phyloP scores from a whole-genome alignment of 257 asterid genomes.

The Lithospermum erythrorhizon region DNA sequence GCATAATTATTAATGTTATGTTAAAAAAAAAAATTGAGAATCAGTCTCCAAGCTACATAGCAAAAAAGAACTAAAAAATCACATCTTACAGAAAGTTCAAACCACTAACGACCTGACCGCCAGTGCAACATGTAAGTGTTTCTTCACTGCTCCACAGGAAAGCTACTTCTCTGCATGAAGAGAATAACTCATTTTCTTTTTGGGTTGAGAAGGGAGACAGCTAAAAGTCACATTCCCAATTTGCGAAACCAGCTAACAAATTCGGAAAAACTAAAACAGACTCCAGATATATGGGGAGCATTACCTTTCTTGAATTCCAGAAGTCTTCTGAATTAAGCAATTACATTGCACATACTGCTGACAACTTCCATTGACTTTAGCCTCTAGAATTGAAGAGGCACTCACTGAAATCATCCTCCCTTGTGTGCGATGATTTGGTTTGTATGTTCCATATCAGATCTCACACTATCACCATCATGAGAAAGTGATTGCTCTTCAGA shows the following conservation, averaged over 20 bases:
- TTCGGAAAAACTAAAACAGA: too few species aligned
- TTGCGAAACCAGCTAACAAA: too few species aligned
- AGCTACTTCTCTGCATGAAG: conserved; percentile 29
- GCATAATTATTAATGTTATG: too few species aligned
- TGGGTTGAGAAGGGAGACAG: too few species aligned
- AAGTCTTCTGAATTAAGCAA: conserved; percentile 17
- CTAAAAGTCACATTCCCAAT: too few species aligned
- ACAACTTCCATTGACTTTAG: conserved; percentile 34
- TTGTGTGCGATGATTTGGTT: conserved; percentile 14
- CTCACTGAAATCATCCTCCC: conserved; percentile 19
- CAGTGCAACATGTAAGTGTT: too few species aligned
- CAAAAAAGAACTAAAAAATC: conserved; percentile 9
- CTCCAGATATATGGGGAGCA: not conserved
- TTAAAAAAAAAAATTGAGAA: not conserved
- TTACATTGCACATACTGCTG: conserved; percentile 24
- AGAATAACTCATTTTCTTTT: not conserved
- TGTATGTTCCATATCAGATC: conserved; percentile 11
- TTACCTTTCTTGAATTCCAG: conserved; percentile 43
- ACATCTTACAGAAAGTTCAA: conserved; percentile 31
- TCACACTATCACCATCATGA: conserved; percentile 15
- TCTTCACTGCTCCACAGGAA: conserved; percentile 29
- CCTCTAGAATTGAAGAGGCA: conserved; percentile 29
- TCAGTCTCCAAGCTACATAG: conserved; percentile 2
- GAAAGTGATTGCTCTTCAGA: conserved; percentile 13
- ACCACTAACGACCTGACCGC: conserved; percentile 66